Evolutionary conservation across 1,284 basidiomycete genomes (phyloP), one percentile per base, ranked within the genome.

Genomic region (Psilocybe mexicana): DNA sequence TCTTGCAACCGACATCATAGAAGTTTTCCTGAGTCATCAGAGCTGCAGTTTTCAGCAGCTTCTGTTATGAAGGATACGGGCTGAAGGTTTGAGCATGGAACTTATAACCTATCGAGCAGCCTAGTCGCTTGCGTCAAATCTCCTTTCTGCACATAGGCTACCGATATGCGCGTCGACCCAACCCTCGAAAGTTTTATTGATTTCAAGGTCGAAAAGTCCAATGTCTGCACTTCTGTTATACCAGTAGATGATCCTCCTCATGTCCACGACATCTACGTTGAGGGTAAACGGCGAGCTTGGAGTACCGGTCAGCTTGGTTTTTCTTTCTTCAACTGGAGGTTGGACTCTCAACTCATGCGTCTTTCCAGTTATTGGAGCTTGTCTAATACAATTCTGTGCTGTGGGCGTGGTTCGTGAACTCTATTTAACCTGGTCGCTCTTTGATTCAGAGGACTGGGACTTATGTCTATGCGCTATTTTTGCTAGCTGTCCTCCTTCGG

Each of bases 401-500:
- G 44, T 46, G 6, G 44, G 44, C 44, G 44, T 46, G 44, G 44
- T 46, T 14, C 24, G 44, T 46, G 2, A 28, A 24, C 23, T 12
- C 11, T 25, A 46, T 11, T 12, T 30, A 14, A 26, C 24, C 7
- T 43, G 7, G 28, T 28, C 25, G 14, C 11, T 28, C n/a, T 25
- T 46, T 25, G 28, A 18, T 18, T 18, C 18, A 18, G 18, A 11
- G 5, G 25, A 24, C 24, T 40, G 8, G 8, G 5, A 33, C 30
- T 8, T 33, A 4, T 6, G 5, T 33, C 30, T 33, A 33, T 33
- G 30, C 30, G 30, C 30, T 33, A 33, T 33, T 33, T 6, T 33
- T n/a, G 6, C 18, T 47, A 55, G 54, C 3, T 55, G 11, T 49
- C 47, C 11, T 48, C 57, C 18, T 58, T 58, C 23, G 58, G 54